Evolutionary conservation across 495 filamentous ascomycete species (phyloP), one percentile per base, ranked within the genome.

Genomic region (Penicillium angulare): DNA sequence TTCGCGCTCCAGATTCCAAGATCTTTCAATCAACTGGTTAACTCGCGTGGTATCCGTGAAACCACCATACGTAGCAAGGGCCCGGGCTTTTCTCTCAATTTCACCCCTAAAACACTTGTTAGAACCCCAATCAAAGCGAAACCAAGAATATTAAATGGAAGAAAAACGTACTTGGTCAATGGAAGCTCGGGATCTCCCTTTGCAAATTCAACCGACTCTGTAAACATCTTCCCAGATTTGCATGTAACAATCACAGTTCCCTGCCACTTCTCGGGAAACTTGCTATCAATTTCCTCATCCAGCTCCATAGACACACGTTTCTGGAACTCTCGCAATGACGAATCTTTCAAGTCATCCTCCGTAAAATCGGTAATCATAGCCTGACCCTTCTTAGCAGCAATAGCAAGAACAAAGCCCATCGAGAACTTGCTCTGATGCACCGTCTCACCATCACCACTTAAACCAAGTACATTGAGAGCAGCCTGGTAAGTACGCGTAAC

Each of bases 391-490:
- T 67, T 71, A 8, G 67, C 67, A 24, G 64, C 58, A 26, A 71
- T 53, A 8, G 65, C 67, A 8, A 71, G 52, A n/a, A 71, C 67
- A 56, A 71, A 71, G 12, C 67, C 67, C 67, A 71, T 71, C 2
- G 61, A 63, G 49, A 71, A 71, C 46, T 71, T 71, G 47, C 67
- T 71, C 33, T 71, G 67, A 20, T 71, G 67, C 13, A 71, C 67
- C 10, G 67, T 71, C 36, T 68, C 61, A 1, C 60, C 61, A 8
- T 39, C 35, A 8, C 63, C 67, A 35, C 59, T 62, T 2, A 71
- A 45, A 3, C 63, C 58, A 2, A 71, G 54, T 18, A 71, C 67
- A 34, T 68, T 57, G 2, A 71, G 32, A 7, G 65, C 67, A 39
- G 67, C 67, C 33, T 68, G 61, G 26, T 71, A 71, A 12, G 65